phyloP scores from a whole-genome alignment of 1,139 yeast genomes.

The Geotrichum candidum region DNA sequence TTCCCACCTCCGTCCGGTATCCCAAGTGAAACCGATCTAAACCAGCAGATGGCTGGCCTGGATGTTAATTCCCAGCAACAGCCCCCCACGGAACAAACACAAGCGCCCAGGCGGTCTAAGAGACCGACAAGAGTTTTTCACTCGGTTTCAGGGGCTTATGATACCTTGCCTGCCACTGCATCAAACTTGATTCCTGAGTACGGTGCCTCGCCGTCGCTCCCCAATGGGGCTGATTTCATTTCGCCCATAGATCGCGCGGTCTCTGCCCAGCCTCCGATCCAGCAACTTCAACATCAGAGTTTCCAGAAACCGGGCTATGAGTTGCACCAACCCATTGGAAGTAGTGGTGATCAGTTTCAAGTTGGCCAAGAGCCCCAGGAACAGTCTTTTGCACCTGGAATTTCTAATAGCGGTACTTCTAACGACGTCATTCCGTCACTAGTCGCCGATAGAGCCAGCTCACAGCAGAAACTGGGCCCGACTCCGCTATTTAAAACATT shows the following conservation, averaged over 20 bases:
- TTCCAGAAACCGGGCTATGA: background rate
- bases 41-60: slow-evolving; percentile 6
- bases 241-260: slow-evolving; percentile 8
- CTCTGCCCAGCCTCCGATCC: slow-evolving; percentile 1
- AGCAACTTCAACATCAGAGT: background rate
- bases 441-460: slow-evolving; percentile 49
- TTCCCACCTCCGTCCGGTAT: background rate
- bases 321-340: background rate
- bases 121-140: slow-evolving; percentile 7
- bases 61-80: background rate
- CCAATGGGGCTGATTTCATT: background rate
- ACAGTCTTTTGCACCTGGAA: background rate
- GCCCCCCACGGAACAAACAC: background rate
- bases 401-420: background rate
- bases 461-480: slow-evolving; percentile 44
- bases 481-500: slow-evolving; percentile 57
- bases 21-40: background rate
- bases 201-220: background rate
- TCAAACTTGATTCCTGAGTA: slow-evolving; percentile 4
- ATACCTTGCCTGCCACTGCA: background rate
- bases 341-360: background rate
- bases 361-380: background rate
- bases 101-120: background rate
- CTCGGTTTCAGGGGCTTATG: background rate
- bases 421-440: slow-evolving; percentile 42